phyloP scores from a whole-genome alignment of 306 rosid genomes.

The Dicorynia guianensis region DNA sequence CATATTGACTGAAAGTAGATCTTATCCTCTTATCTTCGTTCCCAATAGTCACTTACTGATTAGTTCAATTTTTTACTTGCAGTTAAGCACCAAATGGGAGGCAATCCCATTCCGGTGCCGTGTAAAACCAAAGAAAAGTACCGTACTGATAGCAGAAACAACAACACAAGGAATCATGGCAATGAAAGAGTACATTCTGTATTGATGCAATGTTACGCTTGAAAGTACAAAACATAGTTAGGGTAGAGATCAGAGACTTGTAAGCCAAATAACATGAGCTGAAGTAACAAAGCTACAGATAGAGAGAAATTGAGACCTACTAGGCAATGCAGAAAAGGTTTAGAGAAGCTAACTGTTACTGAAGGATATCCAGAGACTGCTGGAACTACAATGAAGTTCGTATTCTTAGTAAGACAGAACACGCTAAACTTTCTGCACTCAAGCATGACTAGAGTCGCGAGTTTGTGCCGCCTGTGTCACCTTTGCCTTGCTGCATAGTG shows the following conservation, averaged over 20 bases:
- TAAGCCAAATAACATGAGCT: conserved; percentile 16
- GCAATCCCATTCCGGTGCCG: too few relatives aligned
- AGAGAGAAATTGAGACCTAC: conserved; percentile 1
- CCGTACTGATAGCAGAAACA: too few relatives aligned
- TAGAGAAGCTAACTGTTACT: neutral
- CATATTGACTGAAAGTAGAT: neutral
- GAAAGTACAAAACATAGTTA: conserved; percentile 1
- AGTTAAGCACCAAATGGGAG: too few relatives aligned
- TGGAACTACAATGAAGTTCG: conserved; percentile 13
- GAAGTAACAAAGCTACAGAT: neutral
- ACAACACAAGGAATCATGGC: too few relatives aligned
- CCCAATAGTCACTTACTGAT: neutral
- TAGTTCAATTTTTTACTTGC: neutral
- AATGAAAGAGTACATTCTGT: conserved; percentile 21
- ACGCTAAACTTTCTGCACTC: conserved; percentile 7
- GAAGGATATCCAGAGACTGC: neutral
- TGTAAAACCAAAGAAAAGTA: too few relatives aligned
- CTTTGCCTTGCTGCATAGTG: conserved; percentile 45
- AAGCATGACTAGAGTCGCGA: conserved; percentile 12
- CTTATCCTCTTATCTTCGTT: neutral
- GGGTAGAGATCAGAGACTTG: neutral
- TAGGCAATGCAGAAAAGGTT: neutral
- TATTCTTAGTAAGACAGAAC: neutral
- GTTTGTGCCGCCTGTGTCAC: conserved; percentile 44
- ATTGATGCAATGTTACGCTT: neutral